These are phyloP conservation scores for Fusarium dimerum DNA, from an alignment of 2,329 filamentous ascomycete species.

Conservation along the genomic window DNA sequence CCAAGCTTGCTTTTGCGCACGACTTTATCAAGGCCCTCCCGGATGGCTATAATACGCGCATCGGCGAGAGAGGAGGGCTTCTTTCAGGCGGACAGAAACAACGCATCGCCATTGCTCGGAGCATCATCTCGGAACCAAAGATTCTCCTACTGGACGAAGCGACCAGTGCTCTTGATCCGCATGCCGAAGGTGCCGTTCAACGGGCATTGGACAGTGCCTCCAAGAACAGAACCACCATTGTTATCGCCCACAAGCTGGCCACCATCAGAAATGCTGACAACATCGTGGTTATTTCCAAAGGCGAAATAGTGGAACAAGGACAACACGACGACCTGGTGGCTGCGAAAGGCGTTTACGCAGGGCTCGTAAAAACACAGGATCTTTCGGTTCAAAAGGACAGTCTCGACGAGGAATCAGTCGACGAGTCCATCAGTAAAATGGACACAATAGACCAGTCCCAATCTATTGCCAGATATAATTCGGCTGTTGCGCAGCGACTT, in stretches of 20 bases:
- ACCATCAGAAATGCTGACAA: conserved; percentile 64
- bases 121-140: conserved; percentile 62
- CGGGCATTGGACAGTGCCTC: conserved; percentile 55
- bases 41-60: conserved; percentile 58
- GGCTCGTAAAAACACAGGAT: conserved; percentile 48
- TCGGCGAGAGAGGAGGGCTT: conserved; percentile 65
- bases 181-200: conserved; percentile 54
- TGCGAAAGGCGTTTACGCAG: conserved; percentile 49
- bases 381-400: conserved; percentile 27
- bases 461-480: too few species aligned
- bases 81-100: conserved; percentile 69
- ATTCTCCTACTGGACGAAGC: conserved; percentile 71
- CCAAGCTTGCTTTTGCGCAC: conserved; percentile 51
- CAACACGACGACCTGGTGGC: conserved; percentile 59
- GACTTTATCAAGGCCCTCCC: conserved; percentile 55
- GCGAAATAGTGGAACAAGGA: conserved; percentile 61
- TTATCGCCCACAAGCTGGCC: conserved; percentile 63
- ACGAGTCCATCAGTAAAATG: conserved; percentile 24
- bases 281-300: conserved; percentile 64
- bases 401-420: conserved; percentile 35
- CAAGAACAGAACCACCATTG: conserved; percentile 61
- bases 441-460: too few species aligned
- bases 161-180: conserved; percentile 57
- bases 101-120: conserved; percentile 65
- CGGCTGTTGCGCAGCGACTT: too few species aligned